Evolutionary conservation across 768 basidiomycete species (phyloP).

Genomic region (Podaxis sp.): DNA sequence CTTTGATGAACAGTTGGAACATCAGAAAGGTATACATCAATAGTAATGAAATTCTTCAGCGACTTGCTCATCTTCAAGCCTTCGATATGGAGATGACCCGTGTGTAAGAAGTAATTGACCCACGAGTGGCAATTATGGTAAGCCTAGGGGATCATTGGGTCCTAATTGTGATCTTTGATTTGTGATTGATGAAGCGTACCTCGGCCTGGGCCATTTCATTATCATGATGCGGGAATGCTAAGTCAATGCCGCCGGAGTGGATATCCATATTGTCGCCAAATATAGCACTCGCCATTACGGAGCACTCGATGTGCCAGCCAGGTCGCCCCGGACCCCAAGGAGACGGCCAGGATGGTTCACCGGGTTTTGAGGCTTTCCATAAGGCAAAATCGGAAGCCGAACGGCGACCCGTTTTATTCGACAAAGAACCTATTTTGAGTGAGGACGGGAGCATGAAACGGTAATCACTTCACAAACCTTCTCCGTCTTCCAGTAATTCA

Average conservation of each 20-base stretch:
- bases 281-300: constrained; percentile 93
- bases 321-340: constrained; percentile 96
- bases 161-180: constrained; percentile 10
- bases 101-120: constrained; percentile 99
- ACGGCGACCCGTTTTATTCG: constrained; percentile 58
- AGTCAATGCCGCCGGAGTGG: constrained; percentile 94
- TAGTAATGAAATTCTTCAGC: constrained; percentile 98
- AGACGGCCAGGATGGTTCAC: constrained; percentile 95
- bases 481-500: constrained; percentile 86
- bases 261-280: constrained; percentile 94
- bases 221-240: constrained; percentile 99
- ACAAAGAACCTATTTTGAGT: constrained; percentile 32
- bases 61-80: constrained; percentile 99
- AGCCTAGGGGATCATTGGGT: constrained; percentile 50
- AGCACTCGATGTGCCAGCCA: constrained; percentile 99
- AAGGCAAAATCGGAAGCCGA: constrained; percentile 94
- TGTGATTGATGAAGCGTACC: constrained; percentile 39
- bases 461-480: constrained; percentile 54
- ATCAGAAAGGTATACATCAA: constrained; percentile 57
- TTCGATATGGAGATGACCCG: constrained; percentile 97
- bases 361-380: constrained; percentile 96
- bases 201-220: constrained; percentile 98
- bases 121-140: constrained; percentile 89
- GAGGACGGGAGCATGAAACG: not conserved
- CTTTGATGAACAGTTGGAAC: not conserved